Evolutionary conservation across 1,284 basidiomycete genomes (phyloP).

Genomic region (Heimioporus retisporus): DNA sequence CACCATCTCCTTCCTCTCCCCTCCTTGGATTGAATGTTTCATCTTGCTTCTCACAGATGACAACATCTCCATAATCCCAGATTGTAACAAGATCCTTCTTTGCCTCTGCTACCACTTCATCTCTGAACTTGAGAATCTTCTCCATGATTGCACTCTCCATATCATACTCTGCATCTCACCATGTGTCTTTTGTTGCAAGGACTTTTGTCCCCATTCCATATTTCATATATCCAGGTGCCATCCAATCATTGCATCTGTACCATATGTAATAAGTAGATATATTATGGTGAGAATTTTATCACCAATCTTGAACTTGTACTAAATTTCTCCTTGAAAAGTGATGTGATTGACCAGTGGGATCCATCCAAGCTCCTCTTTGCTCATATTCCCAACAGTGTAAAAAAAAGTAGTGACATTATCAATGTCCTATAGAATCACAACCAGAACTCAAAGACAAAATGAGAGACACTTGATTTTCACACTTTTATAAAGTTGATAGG

Average conservation of each 20-base stretch:
- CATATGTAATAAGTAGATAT: conserved; percentile 1
- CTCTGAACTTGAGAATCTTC: conserved; percentile 1
- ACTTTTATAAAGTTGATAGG: no score
- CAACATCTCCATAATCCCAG: conserved; percentile 11
- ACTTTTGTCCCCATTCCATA: background rate
- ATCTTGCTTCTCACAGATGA: no score
- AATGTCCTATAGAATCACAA: conserved; percentile 13
- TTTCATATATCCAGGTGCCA: conserved; percentile 21
- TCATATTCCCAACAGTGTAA: conserved; percentile 4
- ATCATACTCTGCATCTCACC: conserved; percentile 8
- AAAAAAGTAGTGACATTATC: conserved; percentile 9
- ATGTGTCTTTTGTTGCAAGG: conserved; percentile 19
- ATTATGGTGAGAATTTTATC: background rate
- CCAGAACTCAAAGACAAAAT: no score
- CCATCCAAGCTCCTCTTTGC: conserved; percentile 23
- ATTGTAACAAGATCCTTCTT: conserved; percentile 8
- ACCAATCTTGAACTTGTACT: conserved; percentile 16
- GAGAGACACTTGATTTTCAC: no score
- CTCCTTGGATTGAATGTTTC: no score
- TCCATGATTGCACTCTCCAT: conserved; percentile 9
- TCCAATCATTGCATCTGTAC: conserved; percentile 19
- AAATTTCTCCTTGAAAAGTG: background rate
- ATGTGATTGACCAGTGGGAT: conserved; percentile 21
- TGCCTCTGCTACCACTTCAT: background rate
- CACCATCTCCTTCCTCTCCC: no score